Evolutionary conservation across 2,329 filamentous ascomycete species (phyloP), one percentile per base, ranked within the genome.

Genomic region (Diaporthe citriasiana): DNA sequence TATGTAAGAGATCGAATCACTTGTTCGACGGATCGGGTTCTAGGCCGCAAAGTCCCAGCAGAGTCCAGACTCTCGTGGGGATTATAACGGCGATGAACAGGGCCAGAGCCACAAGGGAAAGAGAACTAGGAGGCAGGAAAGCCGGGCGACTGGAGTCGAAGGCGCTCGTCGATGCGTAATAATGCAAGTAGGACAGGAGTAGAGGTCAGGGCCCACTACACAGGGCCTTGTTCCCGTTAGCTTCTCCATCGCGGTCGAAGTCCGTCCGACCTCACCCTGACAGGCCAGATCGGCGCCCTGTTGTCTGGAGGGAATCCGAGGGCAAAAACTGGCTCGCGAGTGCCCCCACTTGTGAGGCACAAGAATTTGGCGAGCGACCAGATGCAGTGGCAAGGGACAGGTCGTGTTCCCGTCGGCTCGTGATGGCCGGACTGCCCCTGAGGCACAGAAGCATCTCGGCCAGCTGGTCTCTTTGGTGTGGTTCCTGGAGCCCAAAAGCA

Each of bases 221-320:
- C 47, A 51, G 35, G 74, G 40, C 71, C 68, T 68, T 75, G 71
- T 75, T 73, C 59, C 74, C 74, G 74, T 71, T 71, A 73, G 60
- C 71, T 50, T 69, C 74, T 42, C 74, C 66, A 71, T 72, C 50
- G 71, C 74, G 74, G 74, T 38, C 72, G 70, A 73, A 65, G 71
- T 75, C 74, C 74, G 74, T 66, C n/a, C 35, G 71, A 60, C 71
- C 45, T 72, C 70, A 73, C 70, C 66, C 40, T 69, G 38, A 66
- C 53, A 56, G 70, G 47, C 47, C 27, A 56, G 33, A 59, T 70
- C 55, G 66, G 50, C 68, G 57, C 71, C 70, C 71, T 70, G 45
- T 38, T 53, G 38, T 27, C 63, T 50, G 47, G 63, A 68, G 13
- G 63, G 47, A 38, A 53, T 40, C 47, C 63, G 45, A 68, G 17